Evolutionary conservation across 495 filamentous ascomycete genomes (phyloP).

Genomic region (Hyaloscypha variabilis): DNA sequence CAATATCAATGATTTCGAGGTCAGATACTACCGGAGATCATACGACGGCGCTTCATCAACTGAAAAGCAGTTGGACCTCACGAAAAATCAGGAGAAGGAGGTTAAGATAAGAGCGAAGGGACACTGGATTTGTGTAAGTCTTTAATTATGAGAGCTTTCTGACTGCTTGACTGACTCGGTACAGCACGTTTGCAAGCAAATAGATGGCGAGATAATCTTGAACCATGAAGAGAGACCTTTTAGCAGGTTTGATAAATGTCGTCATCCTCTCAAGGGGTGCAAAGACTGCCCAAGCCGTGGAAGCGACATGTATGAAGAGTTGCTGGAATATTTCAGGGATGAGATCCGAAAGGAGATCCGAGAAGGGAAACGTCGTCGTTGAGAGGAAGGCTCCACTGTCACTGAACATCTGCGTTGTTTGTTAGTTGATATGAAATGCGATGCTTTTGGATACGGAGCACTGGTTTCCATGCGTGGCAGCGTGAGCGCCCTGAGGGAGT

Average conservation of each 20-base stretch:
- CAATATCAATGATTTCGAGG: too few species aligned
- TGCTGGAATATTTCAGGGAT: not conserved
- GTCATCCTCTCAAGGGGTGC: not conserved
- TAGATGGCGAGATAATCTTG: not conserved
- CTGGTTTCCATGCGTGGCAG: not conserved
- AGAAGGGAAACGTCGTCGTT: not conserved
- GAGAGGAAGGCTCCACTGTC: not conserved
- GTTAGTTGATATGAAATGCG: not conserved
- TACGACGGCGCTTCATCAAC: too few species aligned
- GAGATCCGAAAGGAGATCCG: not conserved
- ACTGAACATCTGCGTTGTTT: not conserved
- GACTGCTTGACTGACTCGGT: too few species aligned
- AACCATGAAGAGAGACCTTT: not conserved
- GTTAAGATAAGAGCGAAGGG: too few species aligned
- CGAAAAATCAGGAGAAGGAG: too few species aligned
- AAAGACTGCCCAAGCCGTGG: not conserved
- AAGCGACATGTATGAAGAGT: not conserved
- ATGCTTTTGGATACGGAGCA: not conserved
- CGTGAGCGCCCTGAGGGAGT: too few species aligned
- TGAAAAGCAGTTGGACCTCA: too few species aligned
- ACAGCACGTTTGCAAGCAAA: not conserved
- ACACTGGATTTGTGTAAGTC: too few species aligned
- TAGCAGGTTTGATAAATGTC: not conserved
- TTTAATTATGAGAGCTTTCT: too few species aligned
- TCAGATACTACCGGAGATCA: too few species aligned